Evolutionary conservation across 2,329 filamentous ascomycete genomes (phyloP).

Genomic region (Talaromyces sp.): DNA sequence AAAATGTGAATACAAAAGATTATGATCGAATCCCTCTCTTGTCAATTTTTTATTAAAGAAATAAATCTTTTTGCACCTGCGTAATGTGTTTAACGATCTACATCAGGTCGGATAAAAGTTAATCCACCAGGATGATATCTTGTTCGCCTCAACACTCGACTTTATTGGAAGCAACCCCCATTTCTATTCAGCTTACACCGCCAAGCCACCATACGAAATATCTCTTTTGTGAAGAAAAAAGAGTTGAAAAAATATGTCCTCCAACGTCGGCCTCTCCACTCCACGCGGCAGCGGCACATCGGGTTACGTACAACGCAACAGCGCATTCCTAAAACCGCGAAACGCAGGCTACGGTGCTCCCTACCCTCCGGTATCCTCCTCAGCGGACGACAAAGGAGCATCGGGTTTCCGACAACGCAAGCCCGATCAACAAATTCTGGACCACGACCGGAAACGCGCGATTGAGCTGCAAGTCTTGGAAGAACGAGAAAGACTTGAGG

Average conservation of each 20-base stretch:
- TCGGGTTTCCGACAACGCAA: conserved; percentile 64
- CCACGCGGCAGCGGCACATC: conserved; percentile 94
- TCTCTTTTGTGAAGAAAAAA: background rate
- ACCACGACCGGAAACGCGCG: conserved; percentile 86
- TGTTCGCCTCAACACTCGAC: background rate
- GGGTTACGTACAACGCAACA: conserved; percentile 94
- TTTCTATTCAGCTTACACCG: background rate
- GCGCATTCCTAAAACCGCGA: conserved; percentile 79
- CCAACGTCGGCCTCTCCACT: conserved; percentile 93
- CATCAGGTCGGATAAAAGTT: background rate
- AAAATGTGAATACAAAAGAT: no score
- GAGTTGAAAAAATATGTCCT: conserved; percentile 62
- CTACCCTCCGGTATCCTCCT: conserved; percentile 51
- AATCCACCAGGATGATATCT: background rate
- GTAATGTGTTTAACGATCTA: no score
- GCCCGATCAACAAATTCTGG: conserved; percentile 86
- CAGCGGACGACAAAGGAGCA: conserved; percentile 17
- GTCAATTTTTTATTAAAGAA: no score
- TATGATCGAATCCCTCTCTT: no score
- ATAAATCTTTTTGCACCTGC: no score
- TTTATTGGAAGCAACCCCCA: background rate
- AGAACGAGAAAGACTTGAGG: conserved; percentile 82
- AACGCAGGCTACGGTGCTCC: conserved; percentile 63
- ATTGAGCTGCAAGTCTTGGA: conserved; percentile 94
- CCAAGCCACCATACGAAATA: background rate